These are phyloP conservation scores for Talaromyces sp. DNA, from an alignment of 2,329 filamentous ascomycete species.

Conservation along the genomic window DNA sequence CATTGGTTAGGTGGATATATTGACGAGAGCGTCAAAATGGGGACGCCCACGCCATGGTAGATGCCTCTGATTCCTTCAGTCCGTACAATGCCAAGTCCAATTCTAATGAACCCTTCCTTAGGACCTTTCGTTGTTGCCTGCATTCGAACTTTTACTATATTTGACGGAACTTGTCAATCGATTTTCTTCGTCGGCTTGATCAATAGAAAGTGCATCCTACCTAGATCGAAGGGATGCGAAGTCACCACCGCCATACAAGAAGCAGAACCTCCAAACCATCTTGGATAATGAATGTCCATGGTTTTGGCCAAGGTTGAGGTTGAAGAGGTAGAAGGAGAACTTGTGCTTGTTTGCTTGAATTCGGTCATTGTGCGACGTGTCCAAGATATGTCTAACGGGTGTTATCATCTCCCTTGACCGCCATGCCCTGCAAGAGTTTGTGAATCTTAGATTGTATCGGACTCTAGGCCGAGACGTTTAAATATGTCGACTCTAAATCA, in stretches of 20 bases:
- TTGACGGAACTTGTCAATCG: not conserved
- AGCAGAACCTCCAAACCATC: conserved; percentile 19
- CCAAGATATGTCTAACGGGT: no score
- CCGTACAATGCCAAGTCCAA: conserved; percentile 16
- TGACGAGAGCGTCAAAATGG: not conserved
- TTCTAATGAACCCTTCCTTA: conserved; percentile 13
- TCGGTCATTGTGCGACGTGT: no score
- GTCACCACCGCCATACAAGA: conserved; percentile 24
- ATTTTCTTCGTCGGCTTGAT: not conserved
- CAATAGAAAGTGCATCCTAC: conserved; percentile 11
- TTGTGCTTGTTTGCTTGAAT: no score
- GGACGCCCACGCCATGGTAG: conserved; percentile 16
- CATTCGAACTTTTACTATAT: conserved; percentile 22
- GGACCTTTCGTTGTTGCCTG: conserved; percentile 15
- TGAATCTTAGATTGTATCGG: no score
- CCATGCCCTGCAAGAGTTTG: no score
- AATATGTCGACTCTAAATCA: no score
- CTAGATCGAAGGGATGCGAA: conserved; percentile 22
- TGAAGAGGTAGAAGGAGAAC: no score
- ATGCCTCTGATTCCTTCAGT: conserved; percentile 16
- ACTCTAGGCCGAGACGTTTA: no score
- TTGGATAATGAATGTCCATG: conserved; percentile 8
- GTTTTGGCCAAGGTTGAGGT: no score
- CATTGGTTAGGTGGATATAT: not conserved
- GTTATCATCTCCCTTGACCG: no score